A percentile compares a stretch with the other conserved stretches of the same genome.
These are phyloP conservation scores for Plasmopara viticola DNA, from an alignment of 352 stramenopile genomes.

Conservation along the genomic window DNA sequence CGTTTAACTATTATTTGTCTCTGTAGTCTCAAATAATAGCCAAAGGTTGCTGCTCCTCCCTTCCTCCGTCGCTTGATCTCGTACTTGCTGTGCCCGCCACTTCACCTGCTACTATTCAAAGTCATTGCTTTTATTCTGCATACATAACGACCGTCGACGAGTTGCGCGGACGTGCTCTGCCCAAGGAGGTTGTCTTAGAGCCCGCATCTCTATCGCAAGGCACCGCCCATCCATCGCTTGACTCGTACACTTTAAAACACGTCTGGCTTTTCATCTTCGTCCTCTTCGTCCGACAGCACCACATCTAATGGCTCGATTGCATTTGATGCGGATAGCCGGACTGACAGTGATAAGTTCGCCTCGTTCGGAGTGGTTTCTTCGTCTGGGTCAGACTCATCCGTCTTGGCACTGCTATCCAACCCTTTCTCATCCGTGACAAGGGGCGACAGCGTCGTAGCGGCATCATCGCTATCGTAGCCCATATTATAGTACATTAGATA, in stretches of 20 bases:
- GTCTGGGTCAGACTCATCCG: constrained; percentile 49
- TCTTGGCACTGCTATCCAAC: constrained; percentile 47
- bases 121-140: no score
- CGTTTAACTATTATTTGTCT: no score
- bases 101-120: no score
- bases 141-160: no score
- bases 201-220: constrained; percentile 13
- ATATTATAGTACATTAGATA: constrained; percentile 89
- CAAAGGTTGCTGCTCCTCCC: constrained; percentile 29
- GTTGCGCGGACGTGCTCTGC: no score
- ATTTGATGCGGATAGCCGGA: constrained; percentile 32
- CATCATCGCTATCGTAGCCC: constrained; percentile 77
- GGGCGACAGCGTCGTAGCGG: constrained; percentile 21
- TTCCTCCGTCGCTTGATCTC: constrained; percentile 5
- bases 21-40: constrained; percentile 27
- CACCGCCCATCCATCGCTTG: constrained; percentile 21
- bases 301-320: constrained; percentile 38
- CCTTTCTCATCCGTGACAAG: constrained; percentile 31
- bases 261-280: constrained; percentile 7
- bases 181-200: no score
- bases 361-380: constrained; percentile 30
- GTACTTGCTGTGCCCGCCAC: no score
- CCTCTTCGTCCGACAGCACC: constrained; percentile 39
- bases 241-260: not conserved
- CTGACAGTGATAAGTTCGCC: constrained; percentile 24